These are phyloP conservation scores for Thymus quinquecostatus DNA, from an alignment of 257 asterid species.

Conservation along the genomic window DNA sequence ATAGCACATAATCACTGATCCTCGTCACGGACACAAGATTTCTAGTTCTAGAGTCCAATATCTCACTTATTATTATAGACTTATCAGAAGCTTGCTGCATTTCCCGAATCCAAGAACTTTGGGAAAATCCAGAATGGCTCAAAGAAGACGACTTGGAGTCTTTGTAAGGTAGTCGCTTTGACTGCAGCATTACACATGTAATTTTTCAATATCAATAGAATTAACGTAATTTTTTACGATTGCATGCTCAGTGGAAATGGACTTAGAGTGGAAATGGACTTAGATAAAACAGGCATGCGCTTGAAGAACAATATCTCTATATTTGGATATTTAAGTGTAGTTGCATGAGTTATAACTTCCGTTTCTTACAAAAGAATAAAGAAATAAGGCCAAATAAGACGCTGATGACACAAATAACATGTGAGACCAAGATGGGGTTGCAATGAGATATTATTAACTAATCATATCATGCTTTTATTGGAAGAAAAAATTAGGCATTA, in stretches of 20 bases:
- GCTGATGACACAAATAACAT: neutral
- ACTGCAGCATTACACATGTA: constrained; percentile 56
- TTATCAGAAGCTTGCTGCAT: constrained; percentile 98
- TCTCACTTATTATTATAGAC: constrained; percentile 94
- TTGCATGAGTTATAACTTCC: neutral
- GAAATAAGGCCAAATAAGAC: neutral
- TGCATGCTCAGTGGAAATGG: neutral
- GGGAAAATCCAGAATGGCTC: constrained; percentile 81
- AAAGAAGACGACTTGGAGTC: constrained; percentile 63
- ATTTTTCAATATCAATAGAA: constrained; percentile 31
- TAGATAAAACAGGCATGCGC: neutral
- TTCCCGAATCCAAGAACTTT: constrained; percentile 94
- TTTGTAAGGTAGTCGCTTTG: constrained; percentile 82
- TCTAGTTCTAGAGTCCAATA: constrained; percentile 94
- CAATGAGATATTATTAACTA: constrained; percentile 21
- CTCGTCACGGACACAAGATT: constrained; percentile 92
- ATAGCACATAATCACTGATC: constrained; percentile 91
- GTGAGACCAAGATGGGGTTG: neutral
- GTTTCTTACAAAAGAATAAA: neutral
- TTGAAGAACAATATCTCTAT: constrained; percentile 2
- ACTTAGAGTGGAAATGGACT: neutral
- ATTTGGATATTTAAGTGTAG: neutral
- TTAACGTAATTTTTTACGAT: neutral
- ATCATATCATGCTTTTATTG: constrained; percentile 17
- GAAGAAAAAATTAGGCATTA: constrained; percentile 36